phyloP scores from a whole-genome alignment of 2,329 filamentous ascomycete species.

The Colletotrichum godetiae region DNA sequence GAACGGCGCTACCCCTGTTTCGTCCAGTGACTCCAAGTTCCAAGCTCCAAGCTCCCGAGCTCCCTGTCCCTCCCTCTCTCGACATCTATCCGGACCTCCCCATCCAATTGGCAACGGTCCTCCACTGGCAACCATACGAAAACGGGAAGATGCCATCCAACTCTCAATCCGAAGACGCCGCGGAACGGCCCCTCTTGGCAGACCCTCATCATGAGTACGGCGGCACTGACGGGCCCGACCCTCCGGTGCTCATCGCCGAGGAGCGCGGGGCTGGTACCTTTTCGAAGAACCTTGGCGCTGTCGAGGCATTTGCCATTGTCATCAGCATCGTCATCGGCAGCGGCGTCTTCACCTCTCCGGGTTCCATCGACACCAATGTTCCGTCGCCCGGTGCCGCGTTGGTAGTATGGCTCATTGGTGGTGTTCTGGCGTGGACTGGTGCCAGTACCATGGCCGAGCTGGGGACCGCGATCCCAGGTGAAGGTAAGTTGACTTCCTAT shows the following conservation, averaged over 20 bases:
- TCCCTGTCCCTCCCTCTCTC: conserved; percentile 4
- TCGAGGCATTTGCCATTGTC: conserved; percentile 68
- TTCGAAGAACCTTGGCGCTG: conserved; percentile 56
- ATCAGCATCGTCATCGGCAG: conserved; percentile 74
- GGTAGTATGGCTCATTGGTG: conserved; percentile 70
- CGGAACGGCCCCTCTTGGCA: conserved; percentile 26
- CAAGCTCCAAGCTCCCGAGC: conserved; percentile 26
- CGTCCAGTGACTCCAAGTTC: background rate
- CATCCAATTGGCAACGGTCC: conserved; percentile 8
- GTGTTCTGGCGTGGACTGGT: conserved; percentile 72
- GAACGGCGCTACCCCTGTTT: background rate
- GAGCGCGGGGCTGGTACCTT: conserved; percentile 45
- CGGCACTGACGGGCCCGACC: conserved; percentile 15
- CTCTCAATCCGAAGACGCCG: conserved; percentile 9
- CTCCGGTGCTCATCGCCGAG: conserved; percentile 17
- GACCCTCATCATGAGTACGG: conserved; percentile 27
- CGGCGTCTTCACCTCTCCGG: conserved; percentile 73
- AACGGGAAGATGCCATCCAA: conserved; percentile 14
- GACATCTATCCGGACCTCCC: conserved; percentile 1
- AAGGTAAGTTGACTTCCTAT: conserved; percentile 53
- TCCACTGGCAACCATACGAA: background rate
- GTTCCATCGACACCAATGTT: conserved; percentile 71
- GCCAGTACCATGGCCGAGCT: conserved; percentile 72
- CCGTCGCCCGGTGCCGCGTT: conserved; percentile 69
- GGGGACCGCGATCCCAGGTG: conserved; percentile 71